These are phyloP conservation scores for Lasiodiplodia citricola DNA, from an alignment of 2,329 filamentous ascomycete species.

Conservation along the genomic window DNA sequence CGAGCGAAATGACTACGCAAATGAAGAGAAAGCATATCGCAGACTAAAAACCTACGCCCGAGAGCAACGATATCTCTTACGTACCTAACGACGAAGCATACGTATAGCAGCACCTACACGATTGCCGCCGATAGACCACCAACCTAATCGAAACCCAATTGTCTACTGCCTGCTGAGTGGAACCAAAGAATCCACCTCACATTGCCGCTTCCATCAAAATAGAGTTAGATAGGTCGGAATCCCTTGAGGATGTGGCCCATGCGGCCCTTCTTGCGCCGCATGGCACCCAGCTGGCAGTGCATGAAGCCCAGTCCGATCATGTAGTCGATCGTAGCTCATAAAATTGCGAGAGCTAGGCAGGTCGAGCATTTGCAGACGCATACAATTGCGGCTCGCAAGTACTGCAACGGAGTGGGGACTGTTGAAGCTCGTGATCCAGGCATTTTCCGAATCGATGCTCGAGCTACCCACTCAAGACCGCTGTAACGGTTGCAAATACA, in stretches of 20 bases:
- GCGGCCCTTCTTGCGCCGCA: too few relatives aligned
- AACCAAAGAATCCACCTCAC: background rate
- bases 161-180: background rate
- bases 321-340: background rate
- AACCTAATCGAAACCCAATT: background rate
- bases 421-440: background rate
- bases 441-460: background rate
- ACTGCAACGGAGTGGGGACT: background rate
- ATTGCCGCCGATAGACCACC: background rate
- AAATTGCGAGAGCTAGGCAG: background rate
- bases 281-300: background rate
- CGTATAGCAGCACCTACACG: background rate
- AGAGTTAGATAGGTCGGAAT: background rate
- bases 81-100: background rate
- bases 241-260: background rate
- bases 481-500: background rate
- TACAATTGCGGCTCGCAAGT: background rate
- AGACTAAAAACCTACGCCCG: background rate
- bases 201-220: background rate
- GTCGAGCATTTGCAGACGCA: conserved; percentile 8
- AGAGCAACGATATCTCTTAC: background rate
- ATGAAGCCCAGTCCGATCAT: background rate
- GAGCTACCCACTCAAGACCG: background rate
- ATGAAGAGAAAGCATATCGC: background rate
- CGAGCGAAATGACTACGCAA: conserved; percentile 15